Evolutionary conservation across 257 asterid species (phyloP).

Genomic region (Catharanthus roseus): DNA sequence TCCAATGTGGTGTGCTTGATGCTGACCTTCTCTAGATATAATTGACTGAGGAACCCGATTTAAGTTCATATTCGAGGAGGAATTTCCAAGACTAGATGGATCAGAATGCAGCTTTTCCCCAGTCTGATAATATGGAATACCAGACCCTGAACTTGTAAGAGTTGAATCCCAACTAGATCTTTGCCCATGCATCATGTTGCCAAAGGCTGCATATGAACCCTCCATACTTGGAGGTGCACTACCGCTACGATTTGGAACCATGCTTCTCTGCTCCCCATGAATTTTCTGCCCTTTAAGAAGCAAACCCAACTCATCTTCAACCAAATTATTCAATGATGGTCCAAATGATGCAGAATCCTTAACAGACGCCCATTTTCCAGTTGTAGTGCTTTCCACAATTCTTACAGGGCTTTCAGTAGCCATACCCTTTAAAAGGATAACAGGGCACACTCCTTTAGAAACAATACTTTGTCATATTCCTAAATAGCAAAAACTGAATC

Average conservation of each 20-base stretch:
- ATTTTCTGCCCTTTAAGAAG: slow-evolving; percentile 47
- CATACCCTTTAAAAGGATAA: slow-evolving; percentile 33
- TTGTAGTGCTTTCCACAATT: slow-evolving; percentile 46
- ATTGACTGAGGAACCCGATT: slow-evolving; percentile 44
- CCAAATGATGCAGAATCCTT: slow-evolving; percentile 41
- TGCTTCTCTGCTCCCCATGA: slow-evolving; percentile 36
- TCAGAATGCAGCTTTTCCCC: slow-evolving; percentile 35
- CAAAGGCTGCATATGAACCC: slow-evolving; percentile 59
- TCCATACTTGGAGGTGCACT: slow-evolving; percentile 95
- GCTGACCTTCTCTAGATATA: slow-evolving; percentile 34
- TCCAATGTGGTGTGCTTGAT: slow-evolving; percentile 32
- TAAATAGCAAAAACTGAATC: neutral
- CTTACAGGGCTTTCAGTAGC: slow-evolving; percentile 85
- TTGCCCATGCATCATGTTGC: slow-evolving; percentile 37
- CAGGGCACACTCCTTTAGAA: slow-evolving; percentile 8
- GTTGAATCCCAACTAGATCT: slow-evolving; percentile 23
- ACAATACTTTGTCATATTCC: neutral
- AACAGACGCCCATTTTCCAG: slow-evolving; percentile 56
- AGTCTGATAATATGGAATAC: slow-evolving; percentile 24
- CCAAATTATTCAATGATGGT: slow-evolving; percentile 33
- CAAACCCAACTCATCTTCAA: slow-evolving; percentile 62
- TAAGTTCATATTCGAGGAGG: slow-evolving; percentile 31
- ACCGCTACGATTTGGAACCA: slow-evolving; percentile 67
- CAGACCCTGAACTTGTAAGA: slow-evolving; percentile 29
- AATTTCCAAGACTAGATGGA: slow-evolving; percentile 33